Base-by-base conservation (phyloP, 1,139 yeast genomes). In the Sugiyamaella japonica region DNA sequence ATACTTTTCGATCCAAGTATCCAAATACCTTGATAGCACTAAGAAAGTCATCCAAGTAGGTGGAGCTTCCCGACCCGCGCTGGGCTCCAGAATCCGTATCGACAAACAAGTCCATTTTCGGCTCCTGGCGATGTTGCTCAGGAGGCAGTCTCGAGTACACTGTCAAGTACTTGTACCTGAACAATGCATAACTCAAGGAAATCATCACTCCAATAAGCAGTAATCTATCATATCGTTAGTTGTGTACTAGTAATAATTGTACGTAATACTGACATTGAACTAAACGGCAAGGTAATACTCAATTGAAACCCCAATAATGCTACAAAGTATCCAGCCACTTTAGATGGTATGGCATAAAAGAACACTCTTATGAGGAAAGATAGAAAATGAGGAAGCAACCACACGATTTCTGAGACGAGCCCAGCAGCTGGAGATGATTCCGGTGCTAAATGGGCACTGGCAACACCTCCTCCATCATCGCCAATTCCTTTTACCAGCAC, bases 11-110 rank as follows among this genome's bases (percentile, higher is more conserved):
- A 62, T 93, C 99, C 54, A 93, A 75, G 69, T 91, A 91, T 1
- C 99, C 99, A 73, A 93, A 93, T 16, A 93, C 89, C 70, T 89
- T 90, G 61, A 93, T 89, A 0, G 97, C 98, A 54, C 88, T 80
- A 48, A 93, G 73, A 63, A 93, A 93, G 56, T 91, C 96, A 68
- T 93, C 97, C 56, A 93, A 74, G 66, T 90, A 91, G 25, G 83
- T 79, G 1, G 78, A 71, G 41, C 76, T 70, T 8, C 78, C 72
- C 5, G 77, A 69, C 53, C 78, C 76, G 36, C 73, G 65, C 50
- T 71, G 73, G n/a, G 62, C 61, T 20, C 65, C 71, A 20, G 65
- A 68, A 23, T 69, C 66, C 3, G 50, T 7, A 48, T 73, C 77
- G 20, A 75, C 59, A 57, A 76, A 74, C 16, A 78, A 63, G 50